Base-by-base conservation (phyloP, 2,329 filamentous ascomycete genomes). In the Pseudogymnoascus sp. region DNA sequence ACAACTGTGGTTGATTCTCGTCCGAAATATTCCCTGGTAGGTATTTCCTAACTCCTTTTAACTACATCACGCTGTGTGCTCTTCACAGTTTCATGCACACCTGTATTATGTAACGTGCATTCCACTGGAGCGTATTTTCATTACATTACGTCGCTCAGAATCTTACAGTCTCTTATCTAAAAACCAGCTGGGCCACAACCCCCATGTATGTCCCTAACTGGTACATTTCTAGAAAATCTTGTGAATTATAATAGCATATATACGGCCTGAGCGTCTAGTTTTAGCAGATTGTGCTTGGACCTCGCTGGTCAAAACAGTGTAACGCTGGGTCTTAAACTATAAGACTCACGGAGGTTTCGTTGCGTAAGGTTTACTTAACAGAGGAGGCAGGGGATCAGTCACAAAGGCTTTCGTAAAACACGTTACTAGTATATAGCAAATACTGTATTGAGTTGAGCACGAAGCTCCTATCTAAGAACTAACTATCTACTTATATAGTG, bases 1-100 rank as follows among this genome's bases (percentile, higher is more conserved):
- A 88, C 68, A 84, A 88, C 69, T 77, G 86, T 1, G 85, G 83
- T 8, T 83, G 80, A 0, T 89, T 88, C 72, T 88, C 85, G 85
- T 81, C 81, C 0, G 85, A 83, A 2, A 73, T 75, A 2, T 83
- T 81, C 31, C 83, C 84, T 1, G 88, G 83, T 72, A 73, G 78
- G 2, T 87, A 87, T 69, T 86, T 86, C 72, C 67, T 77, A 7
- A 78, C 79, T 0, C 85, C 85, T 0, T 88, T 88, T 74, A 87
- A 81, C 66, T 74, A 73, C 10, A 69, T 85, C 52, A 85, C 83
- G 0, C 79, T 85, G 2, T 85, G 78, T 74, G 69, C 82, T 0
- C 75, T 87, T 0, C 82, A 89, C 66, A 77, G 80, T 29, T 85
- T 84, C 69, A 78, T 88, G 70, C 83, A 83, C 66, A 86, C 84